Evolutionary conservation across 805 yeast genomes (phyloP).

Genomic region (Starmerella lactis-condensi): DNA sequence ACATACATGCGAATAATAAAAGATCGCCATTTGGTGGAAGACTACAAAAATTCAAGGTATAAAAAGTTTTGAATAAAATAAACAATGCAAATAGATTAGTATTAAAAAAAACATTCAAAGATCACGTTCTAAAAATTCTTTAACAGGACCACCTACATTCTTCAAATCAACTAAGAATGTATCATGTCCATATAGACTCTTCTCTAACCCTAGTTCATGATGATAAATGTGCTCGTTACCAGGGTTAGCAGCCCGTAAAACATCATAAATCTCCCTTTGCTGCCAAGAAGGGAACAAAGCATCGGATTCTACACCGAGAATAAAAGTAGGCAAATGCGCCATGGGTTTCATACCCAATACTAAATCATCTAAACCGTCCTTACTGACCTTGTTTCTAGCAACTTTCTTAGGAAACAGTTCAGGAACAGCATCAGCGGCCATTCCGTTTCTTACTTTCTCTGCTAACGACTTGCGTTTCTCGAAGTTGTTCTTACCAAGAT

Average conservation of each 20-base stretch:
- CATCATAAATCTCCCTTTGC: constrained; percentile 59
- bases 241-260: constrained; percentile 24
- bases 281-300: constrained; percentile 89
- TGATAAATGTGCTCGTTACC: constrained; percentile 31
- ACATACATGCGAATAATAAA: neutral
- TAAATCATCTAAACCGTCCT: constrained; percentile 35
- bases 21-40: neutral
- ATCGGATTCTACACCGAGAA: constrained; percentile 86
- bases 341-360: constrained; percentile 45
- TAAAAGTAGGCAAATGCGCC: constrained; percentile 46
- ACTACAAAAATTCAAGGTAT: neutral
- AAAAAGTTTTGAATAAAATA: neutral
- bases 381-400: too few relatives aligned
- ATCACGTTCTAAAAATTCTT: constrained; percentile 33
- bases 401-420: constrained; percentile 27
- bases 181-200: constrained; percentile 78
- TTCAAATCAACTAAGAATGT: constrained; percentile 67
- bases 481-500: constrained; percentile 32
- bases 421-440: constrained; percentile 25
- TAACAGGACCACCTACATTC: constrained; percentile 62
- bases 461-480: constrained; percentile 5
- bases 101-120: constrained; percentile 3
- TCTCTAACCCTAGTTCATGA: constrained; percentile 55
- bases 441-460: constrained; percentile 2
- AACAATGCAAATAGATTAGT: neutral